These are phyloP conservation scores for Alloascoidea africana DNA, from an alignment of 805 yeast species.

Conservation along the genomic window DNA sequence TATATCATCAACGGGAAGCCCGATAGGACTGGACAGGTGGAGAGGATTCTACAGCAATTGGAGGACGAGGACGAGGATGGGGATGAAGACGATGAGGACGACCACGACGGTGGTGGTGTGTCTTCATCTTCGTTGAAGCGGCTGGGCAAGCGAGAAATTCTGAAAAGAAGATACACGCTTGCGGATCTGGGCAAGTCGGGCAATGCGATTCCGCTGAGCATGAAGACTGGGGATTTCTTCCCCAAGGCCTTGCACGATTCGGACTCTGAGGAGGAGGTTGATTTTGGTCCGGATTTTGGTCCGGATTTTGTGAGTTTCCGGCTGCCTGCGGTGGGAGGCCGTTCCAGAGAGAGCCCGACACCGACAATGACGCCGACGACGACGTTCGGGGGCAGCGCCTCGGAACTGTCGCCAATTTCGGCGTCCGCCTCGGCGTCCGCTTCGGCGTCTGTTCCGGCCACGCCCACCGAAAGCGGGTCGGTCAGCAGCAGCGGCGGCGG, in stretches of 20 bases:
- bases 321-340: too few species aligned
- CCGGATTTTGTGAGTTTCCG: too few species aligned
- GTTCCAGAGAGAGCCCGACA: neutral
- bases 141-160: neutral
- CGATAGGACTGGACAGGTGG: slow-evolving; percentile 29
- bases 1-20: slow-evolving; percentile 58
- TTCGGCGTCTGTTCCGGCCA: neutral
- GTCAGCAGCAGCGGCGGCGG: too few species aligned
- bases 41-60: slow-evolving; percentile 30
- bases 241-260: neutral
- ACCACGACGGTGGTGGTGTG: slow-evolving; percentile 11
- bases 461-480: neutral
- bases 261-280: neutral
- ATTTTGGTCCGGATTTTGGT: too few species aligned
- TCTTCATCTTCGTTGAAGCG: too few species aligned
- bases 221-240: neutral
- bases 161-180: neutral
- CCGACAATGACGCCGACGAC: too few species aligned
- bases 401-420: neutral
- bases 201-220: neutral
- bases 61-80: slow-evolving; percentile 17
- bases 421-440: neutral
- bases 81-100: slow-evolving; percentile 11
- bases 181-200: neutral
- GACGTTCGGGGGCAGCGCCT: neutral